Evolutionary conservation across 2,329 filamentous ascomycete genomes (phyloP).

Genomic region (Trichoderma sp.): DNA sequence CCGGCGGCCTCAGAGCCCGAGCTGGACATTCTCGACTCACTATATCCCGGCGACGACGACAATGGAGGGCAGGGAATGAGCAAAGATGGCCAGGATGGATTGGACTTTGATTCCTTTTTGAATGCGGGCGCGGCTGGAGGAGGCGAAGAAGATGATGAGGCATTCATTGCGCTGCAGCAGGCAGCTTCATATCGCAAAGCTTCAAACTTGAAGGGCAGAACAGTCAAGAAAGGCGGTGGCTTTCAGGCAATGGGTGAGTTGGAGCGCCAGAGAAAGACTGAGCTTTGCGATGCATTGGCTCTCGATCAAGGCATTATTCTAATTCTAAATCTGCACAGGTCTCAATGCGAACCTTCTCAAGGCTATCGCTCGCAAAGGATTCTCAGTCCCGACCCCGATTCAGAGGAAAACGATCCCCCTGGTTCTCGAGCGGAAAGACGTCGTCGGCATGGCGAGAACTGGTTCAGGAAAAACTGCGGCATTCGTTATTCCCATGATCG

Average conservation of each 20-base stretch:
- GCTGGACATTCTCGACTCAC: slow-evolving; percentile 79
- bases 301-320: neutral
- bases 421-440: slow-evolving; percentile 84
- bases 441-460: slow-evolving; percentile 99
- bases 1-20: slow-evolving; percentile 86
- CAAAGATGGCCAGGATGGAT: slow-evolving; percentile 39
- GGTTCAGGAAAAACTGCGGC: slow-evolving; percentile 98
- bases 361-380: slow-evolving; percentile 90
- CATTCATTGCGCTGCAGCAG: slow-evolving; percentile 86
- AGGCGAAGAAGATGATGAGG: slow-evolving; percentile 71
- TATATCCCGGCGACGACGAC: slow-evolving; percentile 64
- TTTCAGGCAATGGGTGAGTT: slow-evolving; percentile 86
- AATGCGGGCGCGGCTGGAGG: slow-evolving; percentile 46
- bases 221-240: slow-evolving; percentile 90
- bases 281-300: neutral
- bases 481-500: slow-evolving; percentile 98
- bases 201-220: slow-evolving; percentile 76
- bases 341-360: slow-evolving; percentile 81
- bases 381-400: slow-evolving; percentile 93
- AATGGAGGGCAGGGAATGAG: slow-evolving; percentile 39
- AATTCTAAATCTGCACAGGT: slow-evolving; percentile 42
- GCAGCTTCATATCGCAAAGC: slow-evolving; percentile 84
- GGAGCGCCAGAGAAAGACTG: neutral
- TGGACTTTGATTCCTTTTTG: slow-evolving; percentile 62
- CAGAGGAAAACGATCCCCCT: slow-evolving; percentile 95